Conservation (phyloP, 2,329 filamentous ascomycete genomes). For the Fusarium sp. region DNA sequence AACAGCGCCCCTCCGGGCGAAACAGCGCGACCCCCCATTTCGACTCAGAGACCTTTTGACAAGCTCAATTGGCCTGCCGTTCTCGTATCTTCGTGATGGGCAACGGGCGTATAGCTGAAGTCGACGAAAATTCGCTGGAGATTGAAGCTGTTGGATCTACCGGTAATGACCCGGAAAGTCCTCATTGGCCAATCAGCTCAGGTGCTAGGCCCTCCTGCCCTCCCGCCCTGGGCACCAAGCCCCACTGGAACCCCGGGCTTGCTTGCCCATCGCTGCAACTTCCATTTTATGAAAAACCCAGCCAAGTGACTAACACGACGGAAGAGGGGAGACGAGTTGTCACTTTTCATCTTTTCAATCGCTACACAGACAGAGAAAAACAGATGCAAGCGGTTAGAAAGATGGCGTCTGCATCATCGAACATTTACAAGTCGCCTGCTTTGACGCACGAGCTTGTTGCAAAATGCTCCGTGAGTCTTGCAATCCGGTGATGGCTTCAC, state of each 20-base stretch:
- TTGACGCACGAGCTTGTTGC: constrained; percentile 83
- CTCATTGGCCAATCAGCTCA: constrained; percentile 39
- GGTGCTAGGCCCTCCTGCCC: constrained; percentile 4
- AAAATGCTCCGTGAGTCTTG: constrained; percentile 78
- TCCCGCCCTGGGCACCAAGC: constrained; percentile 5
- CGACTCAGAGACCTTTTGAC: constrained; percentile 45
- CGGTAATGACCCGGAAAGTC: constrained; percentile 51
- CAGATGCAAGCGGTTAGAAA: constrained; percentile 54
- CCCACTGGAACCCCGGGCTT: constrained; percentile 45
- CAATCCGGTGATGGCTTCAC: constrained; percentile 23
- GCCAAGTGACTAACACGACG: constrained; percentile 16
- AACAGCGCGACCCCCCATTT: constrained; percentile 55
- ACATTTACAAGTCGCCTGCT: constrained; percentile 71
- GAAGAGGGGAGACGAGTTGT: constrained; percentile 8
- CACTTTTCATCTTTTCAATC: constrained; percentile 3
- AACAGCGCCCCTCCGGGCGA: constrained; percentile 78
- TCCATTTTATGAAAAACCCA: constrained; percentile 27
- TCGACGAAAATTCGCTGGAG: constrained; percentile 50
- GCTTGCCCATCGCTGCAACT: constrained; percentile 23
- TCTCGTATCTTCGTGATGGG: constrained; percentile 39
- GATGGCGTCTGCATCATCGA: constrained; percentile 62
- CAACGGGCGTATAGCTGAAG: constrained; percentile 31
- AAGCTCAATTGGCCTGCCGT: constrained; percentile 51
- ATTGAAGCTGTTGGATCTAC: constrained; percentile 45
- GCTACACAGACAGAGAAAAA: not conserved